Percentiles rank a stretch among this genome's conserved stretches.
Conservation (phyloP, 1,139 yeast genomes). For the Geotrichum armillariae region DNA sequence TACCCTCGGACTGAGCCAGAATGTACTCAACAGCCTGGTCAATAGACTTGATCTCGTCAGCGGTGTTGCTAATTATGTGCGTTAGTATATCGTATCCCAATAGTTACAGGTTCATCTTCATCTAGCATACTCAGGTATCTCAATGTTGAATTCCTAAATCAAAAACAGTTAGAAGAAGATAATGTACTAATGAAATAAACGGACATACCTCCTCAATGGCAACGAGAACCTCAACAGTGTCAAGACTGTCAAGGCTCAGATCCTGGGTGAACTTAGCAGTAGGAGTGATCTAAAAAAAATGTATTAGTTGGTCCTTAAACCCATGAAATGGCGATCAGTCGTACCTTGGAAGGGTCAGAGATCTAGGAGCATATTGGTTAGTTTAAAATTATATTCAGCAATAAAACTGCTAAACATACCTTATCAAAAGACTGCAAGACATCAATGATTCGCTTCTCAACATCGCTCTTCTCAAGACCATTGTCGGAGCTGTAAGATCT, state of each 20-base stretch:
- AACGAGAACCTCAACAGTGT: slow-evolving; percentile 83
- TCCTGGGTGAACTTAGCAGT: slow-evolving; percentile 67
- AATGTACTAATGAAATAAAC: slow-evolving; percentile 16
- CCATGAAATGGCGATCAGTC: not conserved
- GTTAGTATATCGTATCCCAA: slow-evolving; percentile 1
- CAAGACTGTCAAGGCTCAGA: slow-evolving; percentile 79
- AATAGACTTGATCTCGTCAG: slow-evolving; percentile 82
- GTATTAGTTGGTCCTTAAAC: not conserved
- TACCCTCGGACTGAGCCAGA: slow-evolving; percentile 65
- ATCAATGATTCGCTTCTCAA: slow-evolving; percentile 73
- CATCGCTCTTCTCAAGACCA: slow-evolving; percentile 65
- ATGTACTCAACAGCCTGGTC: slow-evolving; percentile 84
- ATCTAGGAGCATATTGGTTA: slow-evolving; percentile 21
- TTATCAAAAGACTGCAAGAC: slow-evolving; percentile 80
- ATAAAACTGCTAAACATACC: slow-evolving; percentile 40
- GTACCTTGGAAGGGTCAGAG: slow-evolving; percentile 31
- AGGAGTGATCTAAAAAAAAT: slow-evolving; percentile 47
- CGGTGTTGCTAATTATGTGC: slow-evolving; percentile 52
- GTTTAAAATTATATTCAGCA: slow-evolving; percentile 4
- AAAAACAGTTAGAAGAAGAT: slow-evolving; percentile 4
- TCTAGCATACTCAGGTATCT: slow-evolving; percentile 64
- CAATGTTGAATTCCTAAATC: slow-evolving; percentile 48
- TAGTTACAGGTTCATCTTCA: not conserved
- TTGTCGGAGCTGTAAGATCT: slow-evolving; percentile 51
- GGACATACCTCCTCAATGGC: slow-evolving; percentile 67